Conservation (phyloP, 2,329 filamentous ascomycete species). For the Mycogone perniciosa region DNA sequence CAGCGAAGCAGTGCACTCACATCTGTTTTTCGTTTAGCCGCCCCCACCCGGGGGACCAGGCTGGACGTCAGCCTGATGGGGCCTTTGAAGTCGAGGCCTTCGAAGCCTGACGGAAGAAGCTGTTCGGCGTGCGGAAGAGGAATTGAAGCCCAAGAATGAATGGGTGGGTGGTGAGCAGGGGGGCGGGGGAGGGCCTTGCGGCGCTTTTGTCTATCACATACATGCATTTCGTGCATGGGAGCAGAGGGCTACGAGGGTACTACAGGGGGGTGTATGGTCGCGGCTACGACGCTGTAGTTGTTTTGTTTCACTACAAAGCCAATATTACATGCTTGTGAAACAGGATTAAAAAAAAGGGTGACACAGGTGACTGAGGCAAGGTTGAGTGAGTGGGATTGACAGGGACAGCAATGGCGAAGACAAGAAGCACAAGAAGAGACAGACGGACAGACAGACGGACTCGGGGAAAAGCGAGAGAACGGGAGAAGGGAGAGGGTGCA, state of each 20-base stretch:
- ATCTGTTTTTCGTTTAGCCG: background rate
- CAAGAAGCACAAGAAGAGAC: background rate
- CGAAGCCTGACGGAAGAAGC: background rate
- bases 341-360: background rate
- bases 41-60: background rate
- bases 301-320: too few species aligned
- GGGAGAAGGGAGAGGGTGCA: background rate
- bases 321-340: background rate
- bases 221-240: background rate
- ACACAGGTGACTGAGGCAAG: too few species aligned
- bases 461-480: background rate
- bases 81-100: background rate
- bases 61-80: conserved; percentile 4
- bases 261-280: too few species aligned
- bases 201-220: background rate
- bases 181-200: background rate
- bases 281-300: too few species aligned
- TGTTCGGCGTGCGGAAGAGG: background rate
- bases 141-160: conserved; percentile 12
- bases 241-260: too few species aligned
- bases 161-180: background rate
- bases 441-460: background rate
- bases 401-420: background rate
- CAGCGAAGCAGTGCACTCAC: conserved; percentile 7
- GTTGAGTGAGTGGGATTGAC: background rate